These are phyloP conservation scores for Dictyophora rubrovolvata DNA, from an alignment of 768 basidiomycete species.

Conservation along the genomic window DNA sequence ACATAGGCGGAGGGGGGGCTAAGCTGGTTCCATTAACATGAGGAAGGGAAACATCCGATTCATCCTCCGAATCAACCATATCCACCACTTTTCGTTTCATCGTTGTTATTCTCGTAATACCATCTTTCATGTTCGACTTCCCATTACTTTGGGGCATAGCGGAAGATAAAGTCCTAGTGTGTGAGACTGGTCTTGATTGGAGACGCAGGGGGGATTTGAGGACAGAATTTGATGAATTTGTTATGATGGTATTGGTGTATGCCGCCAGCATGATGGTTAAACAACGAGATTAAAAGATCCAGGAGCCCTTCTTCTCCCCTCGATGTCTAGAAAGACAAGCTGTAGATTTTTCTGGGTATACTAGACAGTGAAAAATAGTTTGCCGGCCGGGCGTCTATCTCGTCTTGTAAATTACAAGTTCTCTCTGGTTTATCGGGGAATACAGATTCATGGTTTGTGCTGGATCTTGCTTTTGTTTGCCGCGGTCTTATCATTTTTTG, in stretches of 20 bases:
- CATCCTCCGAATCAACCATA: constrained; percentile 22
- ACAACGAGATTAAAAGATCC: background rate
- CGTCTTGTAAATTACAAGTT: background rate
- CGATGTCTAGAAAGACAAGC: background rate
- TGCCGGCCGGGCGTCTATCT: background rate
- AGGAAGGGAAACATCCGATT: constrained; percentile 11
- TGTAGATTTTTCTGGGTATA: background rate
- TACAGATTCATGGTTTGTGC: constrained; percentile 2
- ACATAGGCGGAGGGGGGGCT: background rate
- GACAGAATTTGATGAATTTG: background rate
- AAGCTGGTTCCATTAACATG: constrained; percentile 4
- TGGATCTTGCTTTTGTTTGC: background rate
- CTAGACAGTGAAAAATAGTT: background rate
- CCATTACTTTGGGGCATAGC: background rate
- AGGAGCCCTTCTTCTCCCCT: background rate
- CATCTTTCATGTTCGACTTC: too few species aligned
- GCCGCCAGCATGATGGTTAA: background rate
- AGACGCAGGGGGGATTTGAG: background rate
- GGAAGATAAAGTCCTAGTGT: background rate
- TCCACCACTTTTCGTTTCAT: constrained; percentile 18
- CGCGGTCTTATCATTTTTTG: background rate
- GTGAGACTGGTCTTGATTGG: background rate
- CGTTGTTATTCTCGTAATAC: background rate
- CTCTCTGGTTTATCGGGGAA: background rate
- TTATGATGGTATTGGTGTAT: background rate